Evolutionary conservation across 345 rosid genomes (phyloP), one percentile per base, ranked within the genome.

Genomic region (Conringia planisiliqua): DNA sequence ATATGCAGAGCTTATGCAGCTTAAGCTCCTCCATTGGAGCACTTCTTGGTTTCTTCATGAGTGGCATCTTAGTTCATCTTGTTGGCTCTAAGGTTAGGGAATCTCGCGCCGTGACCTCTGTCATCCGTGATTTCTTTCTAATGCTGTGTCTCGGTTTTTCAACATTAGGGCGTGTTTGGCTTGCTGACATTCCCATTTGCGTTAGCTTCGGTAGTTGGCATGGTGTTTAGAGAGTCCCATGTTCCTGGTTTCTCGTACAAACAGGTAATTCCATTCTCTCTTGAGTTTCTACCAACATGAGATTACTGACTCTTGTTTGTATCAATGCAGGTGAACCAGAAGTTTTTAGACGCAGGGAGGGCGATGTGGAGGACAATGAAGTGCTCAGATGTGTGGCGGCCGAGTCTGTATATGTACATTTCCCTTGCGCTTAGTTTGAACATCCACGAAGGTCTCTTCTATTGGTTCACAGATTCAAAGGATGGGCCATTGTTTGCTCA

Each of bases 1-100:
- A 96, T 71, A 85, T 96, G 98, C 97, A 92, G 83, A 96, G 99
- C 72, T 76, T 96, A 68, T 96, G 99, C 56, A 84, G 86, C 26
- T 81, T 87, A 44, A 82, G 88, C 74, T 83, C 97, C 3, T 86
- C 99, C 1, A 81, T 87, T 55, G 99, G 99, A 65, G 87, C 89
- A 13, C 85, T 96, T 12, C 32, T 96, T 24, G 99, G 98, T 55
- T 96, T 68, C 75, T 81, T 84, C 51, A 72, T 89, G 72, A 96
- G 97, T 67, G 99, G 99, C 10, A 70, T 95, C 71, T 83, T 95
- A 69, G 88, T 96, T 79, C 96, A 92, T 84, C 82, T 86, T 60
- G 83, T 96, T 62, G 96, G 96, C 76, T 91, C 99, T 0, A 84
- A 84, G 96, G 99, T 91, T 70, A 60, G 78, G 0, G 3, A 22